Conservation (phyloP, 495 filamentous ascomycete species). For the Penicillium lagena region DNA sequence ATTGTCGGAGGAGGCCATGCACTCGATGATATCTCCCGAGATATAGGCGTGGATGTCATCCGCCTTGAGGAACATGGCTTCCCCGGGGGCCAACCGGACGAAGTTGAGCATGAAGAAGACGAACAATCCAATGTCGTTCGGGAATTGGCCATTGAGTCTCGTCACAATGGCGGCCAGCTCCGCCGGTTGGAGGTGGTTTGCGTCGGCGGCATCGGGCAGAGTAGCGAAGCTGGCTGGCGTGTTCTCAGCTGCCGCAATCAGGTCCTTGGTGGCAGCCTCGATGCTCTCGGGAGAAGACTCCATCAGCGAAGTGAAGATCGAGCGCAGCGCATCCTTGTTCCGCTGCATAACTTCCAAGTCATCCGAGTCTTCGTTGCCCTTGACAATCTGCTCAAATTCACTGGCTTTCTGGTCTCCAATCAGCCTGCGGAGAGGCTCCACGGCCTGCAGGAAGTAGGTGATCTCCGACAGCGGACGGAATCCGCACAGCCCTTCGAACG, state of each 20-base stretch:
- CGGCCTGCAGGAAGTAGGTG: conserved; percentile 69
- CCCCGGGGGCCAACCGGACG: conserved; percentile 71
- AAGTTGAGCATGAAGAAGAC: conserved; percentile 81
- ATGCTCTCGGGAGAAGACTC: conserved; percentile 61
- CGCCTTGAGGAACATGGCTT: conserved; percentile 92
- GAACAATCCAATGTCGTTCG: conserved; percentile 70
- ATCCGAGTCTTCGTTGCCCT: conserved; percentile 56
- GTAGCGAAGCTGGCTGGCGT: conserved; percentile 35
- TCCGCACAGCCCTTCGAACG: conserved; percentile 92
- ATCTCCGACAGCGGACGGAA: conserved; percentile 88
- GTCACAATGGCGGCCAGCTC: conserved; percentile 70
- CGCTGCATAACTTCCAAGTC: conserved; percentile 46
- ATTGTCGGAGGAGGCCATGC: conserved; percentile 97
- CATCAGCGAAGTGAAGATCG: conserved; percentile 74
- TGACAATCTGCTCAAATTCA: conserved; percentile 62
- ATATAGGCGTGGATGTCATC: conserved; percentile 98
- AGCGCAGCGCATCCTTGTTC: conserved; percentile 78
- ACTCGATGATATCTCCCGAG: conserved; percentile 94
- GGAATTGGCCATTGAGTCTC: conserved; percentile 71
- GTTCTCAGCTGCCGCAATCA: conserved; percentile 63
- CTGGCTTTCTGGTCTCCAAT: conserved; percentile 63
- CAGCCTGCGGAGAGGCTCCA: conserved; percentile 67
- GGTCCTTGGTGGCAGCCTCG: conserved; percentile 52
- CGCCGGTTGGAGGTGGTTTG: conserved; percentile 30
- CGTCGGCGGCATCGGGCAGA: conserved; percentile 25